Conservation (phyloP, 1,139 yeast genomes). For the Scheffersomyces lignicola region DNA sequence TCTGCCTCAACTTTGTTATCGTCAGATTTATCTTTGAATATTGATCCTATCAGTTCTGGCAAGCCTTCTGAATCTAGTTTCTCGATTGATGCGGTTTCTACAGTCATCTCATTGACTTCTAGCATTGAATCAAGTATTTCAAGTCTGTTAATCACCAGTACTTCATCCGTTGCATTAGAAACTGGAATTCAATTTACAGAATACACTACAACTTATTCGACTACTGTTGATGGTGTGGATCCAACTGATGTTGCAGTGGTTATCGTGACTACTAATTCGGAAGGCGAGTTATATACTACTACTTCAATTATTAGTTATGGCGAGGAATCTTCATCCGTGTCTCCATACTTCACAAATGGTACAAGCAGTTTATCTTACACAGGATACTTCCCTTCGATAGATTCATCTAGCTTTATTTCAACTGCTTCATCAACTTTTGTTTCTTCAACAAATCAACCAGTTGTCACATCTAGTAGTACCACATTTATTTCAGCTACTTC, state of each 20-base stretch:
- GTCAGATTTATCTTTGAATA: background rate
- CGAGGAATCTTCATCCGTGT: too few species aligned
- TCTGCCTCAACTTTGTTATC: background rate
- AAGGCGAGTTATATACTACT: constrained; percentile 8
- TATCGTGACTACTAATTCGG: constrained; percentile 6
- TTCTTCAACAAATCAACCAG: background rate
- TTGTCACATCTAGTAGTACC: background rate
- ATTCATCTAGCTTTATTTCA: background rate
- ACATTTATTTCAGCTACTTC: background rate
- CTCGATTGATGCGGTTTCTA: background rate
- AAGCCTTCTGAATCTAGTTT: background rate
- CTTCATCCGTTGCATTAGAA: too few species aligned
- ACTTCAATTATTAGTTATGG: constrained; percentile 11
- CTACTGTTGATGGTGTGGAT: too few species aligned
- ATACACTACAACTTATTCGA: too few species aligned
- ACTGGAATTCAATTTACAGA: too few species aligned
- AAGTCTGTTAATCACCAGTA: background rate
- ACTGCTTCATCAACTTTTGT: background rate
- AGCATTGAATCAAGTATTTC: background rate
- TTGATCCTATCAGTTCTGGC: constrained; percentile 1
- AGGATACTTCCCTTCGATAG: too few species aligned
- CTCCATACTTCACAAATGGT: too few species aligned
- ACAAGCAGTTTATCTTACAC: too few species aligned
- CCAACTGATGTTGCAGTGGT: constrained; percentile 12
- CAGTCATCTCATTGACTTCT: background rate